A percentile compares a stretch with the other conserved stretches of the same genome.
These are phyloP conservation scores for Vaccinium macrocarpon DNA, from an alignment of 148 eudicot genomes.

Conservation along the genomic window DNA sequence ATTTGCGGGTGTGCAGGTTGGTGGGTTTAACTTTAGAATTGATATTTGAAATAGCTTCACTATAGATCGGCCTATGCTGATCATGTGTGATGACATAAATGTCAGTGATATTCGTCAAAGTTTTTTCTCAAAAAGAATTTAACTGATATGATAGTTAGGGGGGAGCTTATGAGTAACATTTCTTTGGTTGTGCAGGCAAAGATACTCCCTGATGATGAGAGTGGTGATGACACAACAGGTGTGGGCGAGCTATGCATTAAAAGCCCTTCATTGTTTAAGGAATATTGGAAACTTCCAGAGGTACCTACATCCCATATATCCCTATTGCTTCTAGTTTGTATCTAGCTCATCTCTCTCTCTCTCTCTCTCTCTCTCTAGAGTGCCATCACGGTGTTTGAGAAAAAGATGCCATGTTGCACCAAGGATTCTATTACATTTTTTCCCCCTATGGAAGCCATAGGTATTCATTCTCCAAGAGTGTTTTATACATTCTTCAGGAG, in stretches of 20 bases:
- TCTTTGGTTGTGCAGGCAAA: slow-evolving; percentile 53
- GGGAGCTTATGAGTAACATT: background rate
- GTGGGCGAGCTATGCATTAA: slow-evolving; percentile 90
- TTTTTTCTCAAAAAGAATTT: background rate
- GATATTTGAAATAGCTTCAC: background rate
- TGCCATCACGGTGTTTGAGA: background rate
- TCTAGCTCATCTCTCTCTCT: background rate
- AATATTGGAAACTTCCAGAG: slow-evolving; percentile 95
- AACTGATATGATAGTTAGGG: background rate
- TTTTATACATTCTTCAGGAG: too few species aligned
- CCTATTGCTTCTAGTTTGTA: background rate
- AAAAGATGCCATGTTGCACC: background rate
- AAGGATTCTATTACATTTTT: background rate
- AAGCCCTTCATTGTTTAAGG: slow-evolving; percentile 92
- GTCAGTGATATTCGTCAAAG: background rate
- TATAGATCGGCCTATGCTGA: background rate
- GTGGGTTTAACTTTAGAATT: slow-evolving; percentile 23
- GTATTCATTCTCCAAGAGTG: background rate
- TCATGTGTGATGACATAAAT: background rate
- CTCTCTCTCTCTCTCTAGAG: background rate
- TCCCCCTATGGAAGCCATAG: background rate
- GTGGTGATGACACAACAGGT: slow-evolving; percentile 41
- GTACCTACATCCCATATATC: slow-evolving; percentile 29
- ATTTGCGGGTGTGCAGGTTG: slow-evolving; percentile 91
- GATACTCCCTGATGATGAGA: slow-evolving; percentile 67